phyloP scores from a whole-genome alignment of 768 basidiomycete genomes.

The Sistotremastrum niveocremeum region DNA sequence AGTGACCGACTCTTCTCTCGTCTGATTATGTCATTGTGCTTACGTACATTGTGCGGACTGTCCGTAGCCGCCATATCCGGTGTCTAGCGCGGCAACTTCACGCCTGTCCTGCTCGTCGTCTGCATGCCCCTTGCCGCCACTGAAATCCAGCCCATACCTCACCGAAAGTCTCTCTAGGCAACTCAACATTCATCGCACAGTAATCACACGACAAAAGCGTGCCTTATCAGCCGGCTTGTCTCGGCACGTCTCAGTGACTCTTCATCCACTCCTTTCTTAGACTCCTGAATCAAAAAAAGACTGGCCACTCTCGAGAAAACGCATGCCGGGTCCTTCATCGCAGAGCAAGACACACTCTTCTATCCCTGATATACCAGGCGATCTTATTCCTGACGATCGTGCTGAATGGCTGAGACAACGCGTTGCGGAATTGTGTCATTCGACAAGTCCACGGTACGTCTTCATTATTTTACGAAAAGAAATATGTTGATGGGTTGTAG shows the following conservation, averaged over 20 bases:
- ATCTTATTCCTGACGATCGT: constrained; percentile 37
- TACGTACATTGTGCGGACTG: too few species aligned
- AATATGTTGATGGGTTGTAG: constrained; percentile 22
- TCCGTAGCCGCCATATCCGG: too few species aligned
- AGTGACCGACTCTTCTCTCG: constrained; percentile 2
- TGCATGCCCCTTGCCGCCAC: constrained; percentile 7
- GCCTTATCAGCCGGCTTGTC: too few species aligned
- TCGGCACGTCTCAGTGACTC: too few species aligned
- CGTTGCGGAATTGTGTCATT: constrained; percentile 51
- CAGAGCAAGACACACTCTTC: too few species aligned
- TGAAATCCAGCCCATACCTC: constrained; percentile 25
- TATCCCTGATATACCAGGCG: constrained; percentile 63
- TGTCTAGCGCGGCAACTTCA: too few species aligned
- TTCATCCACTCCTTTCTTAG: too few species aligned
- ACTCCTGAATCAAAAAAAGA: too few species aligned
- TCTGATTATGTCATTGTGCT: not conserved
- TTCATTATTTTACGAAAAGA: not conserved
- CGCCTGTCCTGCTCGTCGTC: not conserved
- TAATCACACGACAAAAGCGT: too few species aligned
- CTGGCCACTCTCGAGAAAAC: too few species aligned
- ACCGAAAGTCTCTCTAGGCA: not conserved
- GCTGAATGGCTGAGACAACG: constrained; percentile 49
- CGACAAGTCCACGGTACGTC: constrained; percentile 51
- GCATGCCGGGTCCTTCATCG: too few species aligned
- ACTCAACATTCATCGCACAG: too few species aligned